Conservation (phyloP, 116 monocot genomes). For the Phalaenopsis hybrid region DNA sequence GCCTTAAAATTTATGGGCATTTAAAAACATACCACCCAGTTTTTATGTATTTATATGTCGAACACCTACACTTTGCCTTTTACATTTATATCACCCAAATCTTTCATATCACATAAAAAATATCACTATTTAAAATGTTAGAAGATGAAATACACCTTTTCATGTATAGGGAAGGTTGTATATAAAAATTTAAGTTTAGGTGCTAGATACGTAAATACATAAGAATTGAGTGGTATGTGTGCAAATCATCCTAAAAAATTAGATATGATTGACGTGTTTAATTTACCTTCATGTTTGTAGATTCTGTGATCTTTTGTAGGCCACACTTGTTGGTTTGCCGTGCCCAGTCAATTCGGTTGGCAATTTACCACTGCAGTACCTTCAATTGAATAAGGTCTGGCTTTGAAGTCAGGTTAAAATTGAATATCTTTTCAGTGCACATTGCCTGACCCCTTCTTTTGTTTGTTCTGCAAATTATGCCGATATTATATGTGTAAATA, state of each 20-base stretch:
- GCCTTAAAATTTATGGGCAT: neutral
- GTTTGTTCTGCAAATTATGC: neutral
- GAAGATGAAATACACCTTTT: no score
- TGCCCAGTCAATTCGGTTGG: conserved; percentile 95
- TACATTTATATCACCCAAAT: no score
- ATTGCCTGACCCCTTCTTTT: neutral
- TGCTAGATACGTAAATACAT: no score
- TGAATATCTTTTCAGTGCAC: neutral
- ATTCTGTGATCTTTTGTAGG: conserved; percentile 29
- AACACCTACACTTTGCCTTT: no score
- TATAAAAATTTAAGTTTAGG: no score
- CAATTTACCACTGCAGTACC: conserved; percentile 58
- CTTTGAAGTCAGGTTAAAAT: neutral
- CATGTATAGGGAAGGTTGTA: no score
- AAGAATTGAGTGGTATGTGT: no score
- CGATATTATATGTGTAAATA: neutral
- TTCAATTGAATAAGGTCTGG: conserved; percentile 63
- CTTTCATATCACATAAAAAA: no score
- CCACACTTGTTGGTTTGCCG: conserved; percentile 85
- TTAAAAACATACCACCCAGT: no score
- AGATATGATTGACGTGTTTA: neutral
- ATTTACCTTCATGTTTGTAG: conserved; percentile 1
- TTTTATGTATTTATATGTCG: no score
- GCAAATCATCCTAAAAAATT: no score
- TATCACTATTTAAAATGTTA: no score